Evolutionary conservation across 2,329 filamentous ascomycete genomes (phyloP), one percentile per base, ranked within the genome.

Genomic region (Periconia digitata): DNA sequence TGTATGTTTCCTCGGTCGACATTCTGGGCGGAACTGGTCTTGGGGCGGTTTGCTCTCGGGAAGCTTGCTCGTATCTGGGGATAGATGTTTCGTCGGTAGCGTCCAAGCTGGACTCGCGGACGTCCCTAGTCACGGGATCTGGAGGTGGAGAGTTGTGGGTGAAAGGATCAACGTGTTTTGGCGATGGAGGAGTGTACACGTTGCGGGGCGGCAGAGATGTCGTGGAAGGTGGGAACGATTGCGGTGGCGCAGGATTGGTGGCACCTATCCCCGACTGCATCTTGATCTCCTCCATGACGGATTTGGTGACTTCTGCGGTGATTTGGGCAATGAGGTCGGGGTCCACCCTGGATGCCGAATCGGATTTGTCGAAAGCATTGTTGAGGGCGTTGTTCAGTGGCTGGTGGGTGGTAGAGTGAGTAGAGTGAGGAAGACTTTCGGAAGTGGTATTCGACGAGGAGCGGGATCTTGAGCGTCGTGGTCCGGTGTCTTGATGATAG

Each of bases 311-410:
- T 49, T 85, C 79, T 63, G 82, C 80, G 40, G 83, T 84, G 55
- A 86, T 82, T 51, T 83, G 79, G 40, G 81, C 78, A 43, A 87
- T 76, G 18, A 86, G 72, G 7, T 83, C 80, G 2, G 83, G 83
- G 43, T 84, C 79, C 12, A 86, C 70, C 34, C 77, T 75, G 49
- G 73, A 74, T 8, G 76, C 71, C 8, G 75, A 68, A 35, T 79
- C 73, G 10, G 77, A 73, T 43, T 76, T 76, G 56, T 79, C 73
- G 50, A 83, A 81, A 8, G 81, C 81, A 53, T 77, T 77, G 56
- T 74, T 78, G 55, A 84, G 78, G 27, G 80, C 82, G 57, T 83
- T 79, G 56, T 79, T 79, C 55, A 84, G 76, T 12, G 77, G 76
- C 50, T 76, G 74, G 47, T 69, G 67, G 5, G 65, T 54, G 35